phyloP scores from a whole-genome alignment of 108 stramenopile species.

The Nitzschia sp. region DNA sequence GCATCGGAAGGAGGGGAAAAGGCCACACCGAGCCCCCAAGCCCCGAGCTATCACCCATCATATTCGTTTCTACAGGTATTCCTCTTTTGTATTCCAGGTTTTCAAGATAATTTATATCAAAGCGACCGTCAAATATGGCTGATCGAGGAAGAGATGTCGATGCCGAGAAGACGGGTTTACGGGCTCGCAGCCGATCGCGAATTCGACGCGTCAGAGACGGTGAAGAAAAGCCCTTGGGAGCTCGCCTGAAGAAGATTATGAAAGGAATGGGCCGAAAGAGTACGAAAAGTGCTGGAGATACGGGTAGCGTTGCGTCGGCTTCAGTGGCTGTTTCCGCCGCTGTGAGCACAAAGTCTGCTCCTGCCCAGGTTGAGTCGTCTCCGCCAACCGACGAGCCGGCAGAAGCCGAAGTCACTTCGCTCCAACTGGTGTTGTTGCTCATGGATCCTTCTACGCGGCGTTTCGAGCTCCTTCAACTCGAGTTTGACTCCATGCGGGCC shows the following conservation, averaged over 20 bases:
- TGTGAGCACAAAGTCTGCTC: neutral
- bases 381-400: neutral
- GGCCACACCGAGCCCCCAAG: no score
- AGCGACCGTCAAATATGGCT: neutral
- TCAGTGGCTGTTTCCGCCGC: neutral
- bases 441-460: constrained; percentile 77
- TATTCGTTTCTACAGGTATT: no score
- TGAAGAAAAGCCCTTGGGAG: neutral
- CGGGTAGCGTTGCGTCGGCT: constrained; percentile 1
- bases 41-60: no score
- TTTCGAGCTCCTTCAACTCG: constrained; percentile 85
- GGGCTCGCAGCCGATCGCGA: neutral
- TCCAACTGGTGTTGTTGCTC: constrained; percentile 74
- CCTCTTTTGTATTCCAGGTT: no score
- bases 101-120: no score
- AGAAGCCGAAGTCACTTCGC: constrained; percentile 13
- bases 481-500: constrained; percentile 77
- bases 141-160: neutral
- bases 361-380: neutral
- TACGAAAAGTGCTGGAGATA: neutral
- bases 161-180: neutral
- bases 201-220: constrained; percentile 1
- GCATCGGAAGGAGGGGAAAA: no score
- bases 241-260: constrained; percentile 13
- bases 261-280: neutral